phyloP scores from a whole-genome alignment of 2,329 filamentous ascomycete species.

The Colletotrichum liaoningense region DNA sequence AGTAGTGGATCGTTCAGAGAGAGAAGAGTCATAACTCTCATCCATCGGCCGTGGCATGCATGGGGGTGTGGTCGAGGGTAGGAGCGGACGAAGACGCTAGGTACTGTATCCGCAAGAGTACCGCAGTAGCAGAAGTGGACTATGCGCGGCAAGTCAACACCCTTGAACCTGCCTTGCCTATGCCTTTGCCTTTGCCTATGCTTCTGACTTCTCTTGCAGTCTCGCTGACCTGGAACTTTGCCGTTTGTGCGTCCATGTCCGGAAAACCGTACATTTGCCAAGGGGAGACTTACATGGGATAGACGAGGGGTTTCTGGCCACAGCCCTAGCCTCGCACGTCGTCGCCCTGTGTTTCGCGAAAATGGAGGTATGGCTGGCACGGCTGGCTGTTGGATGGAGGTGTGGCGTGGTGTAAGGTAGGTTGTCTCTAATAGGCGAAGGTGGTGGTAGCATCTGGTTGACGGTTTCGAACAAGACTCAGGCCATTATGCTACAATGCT shows the following conservation, averaged over 20 bases:
- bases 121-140: not conserved
- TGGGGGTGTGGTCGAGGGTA: not conserved
- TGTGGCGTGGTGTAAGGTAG: not conserved
- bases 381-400: too few relatives aligned
- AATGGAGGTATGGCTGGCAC: not conserved
- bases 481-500: not conserved
- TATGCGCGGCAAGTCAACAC: constrained; percentile 13
- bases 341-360: not conserved
- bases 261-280: not conserved
- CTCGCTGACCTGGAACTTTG: not conserved
- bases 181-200: not conserved
- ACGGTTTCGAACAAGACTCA: not conserved
- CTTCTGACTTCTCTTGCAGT: not conserved
- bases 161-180: not conserved
- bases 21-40: constrained; percentile 27
- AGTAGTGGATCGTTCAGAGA: not conserved
- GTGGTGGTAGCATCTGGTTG: not conserved
- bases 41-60: not conserved
- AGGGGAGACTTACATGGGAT: not conserved
- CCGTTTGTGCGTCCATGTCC: not conserved
- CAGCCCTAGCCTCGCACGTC: constrained; percentile 6
- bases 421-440: not conserved
- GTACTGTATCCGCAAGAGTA: not conserved
- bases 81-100: not conserved
- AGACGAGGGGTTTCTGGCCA: constrained; percentile 1